phyloP scores from a whole-genome alignment of 2,329 filamentous ascomycete genomes.

The Aspergillus chevalieri region DNA sequence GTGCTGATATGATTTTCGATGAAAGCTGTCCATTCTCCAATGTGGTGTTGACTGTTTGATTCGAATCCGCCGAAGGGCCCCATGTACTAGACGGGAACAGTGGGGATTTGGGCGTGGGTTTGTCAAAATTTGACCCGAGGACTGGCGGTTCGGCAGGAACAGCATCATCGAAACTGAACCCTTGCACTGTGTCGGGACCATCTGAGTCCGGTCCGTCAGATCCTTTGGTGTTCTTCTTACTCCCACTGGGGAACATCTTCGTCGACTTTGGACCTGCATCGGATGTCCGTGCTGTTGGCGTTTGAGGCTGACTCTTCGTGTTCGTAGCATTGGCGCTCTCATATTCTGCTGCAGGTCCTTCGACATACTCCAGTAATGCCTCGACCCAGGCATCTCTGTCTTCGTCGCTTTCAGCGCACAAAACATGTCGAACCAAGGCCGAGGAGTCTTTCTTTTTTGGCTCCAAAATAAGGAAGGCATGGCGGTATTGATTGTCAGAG shows the following conservation, averaged over 20 bases:
- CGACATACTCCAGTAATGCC: conserved; percentile 80
- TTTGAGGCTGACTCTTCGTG: conserved; percentile 14
- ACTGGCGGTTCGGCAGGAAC: conserved; percentile 53
- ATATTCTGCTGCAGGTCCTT: conserved; percentile 39
- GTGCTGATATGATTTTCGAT: conserved; percentile 66
- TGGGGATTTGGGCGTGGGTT: conserved; percentile 27
- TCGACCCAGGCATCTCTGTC: conserved; percentile 95
- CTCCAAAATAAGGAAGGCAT: conserved; percentile 90
- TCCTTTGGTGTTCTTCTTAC: conserved; percentile 25
- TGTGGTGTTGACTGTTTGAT: conserved; percentile 20
- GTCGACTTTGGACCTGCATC: conserved; percentile 15
- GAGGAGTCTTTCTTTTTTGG: conserved; percentile 93
- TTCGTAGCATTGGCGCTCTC: conserved; percentile 18
- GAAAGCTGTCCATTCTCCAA: conserved; percentile 22
- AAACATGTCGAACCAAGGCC: conserved; percentile 81
- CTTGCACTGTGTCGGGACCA: conserved; percentile 34
- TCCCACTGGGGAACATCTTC: conserved; percentile 17
- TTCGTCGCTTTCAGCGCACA: conserved; percentile 89
- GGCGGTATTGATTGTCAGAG: conserved; percentile 86
- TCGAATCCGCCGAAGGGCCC: conserved; percentile 23
- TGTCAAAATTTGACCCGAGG: conserved; percentile 38
- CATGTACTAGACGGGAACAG: conserved; percentile 24
- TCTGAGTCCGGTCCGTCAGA: conserved; percentile 36
- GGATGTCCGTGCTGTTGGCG: conserved; percentile 12
- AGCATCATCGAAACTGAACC: conserved; percentile 52